Evolutionary conservation across 345 rosid species (phyloP), one percentile per base, ranked within the genome.

Genomic region (Salix arbutifolia): DNA sequence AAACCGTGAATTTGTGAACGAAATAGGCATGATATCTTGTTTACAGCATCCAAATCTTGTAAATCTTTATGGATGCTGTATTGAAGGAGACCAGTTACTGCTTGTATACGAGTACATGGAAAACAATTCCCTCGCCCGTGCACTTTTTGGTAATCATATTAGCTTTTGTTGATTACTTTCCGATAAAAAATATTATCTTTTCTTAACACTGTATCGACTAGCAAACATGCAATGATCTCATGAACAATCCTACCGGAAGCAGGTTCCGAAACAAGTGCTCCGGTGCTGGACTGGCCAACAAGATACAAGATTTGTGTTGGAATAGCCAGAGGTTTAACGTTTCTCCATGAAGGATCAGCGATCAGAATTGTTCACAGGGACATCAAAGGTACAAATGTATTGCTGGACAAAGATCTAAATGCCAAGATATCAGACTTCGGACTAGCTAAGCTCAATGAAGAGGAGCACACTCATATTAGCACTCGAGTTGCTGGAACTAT

Each of bases 131-230:
- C 56, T 42, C 13, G 53, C 72, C 13, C 85, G 77, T 35, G 89
- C 87, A 2, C 74, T 90, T 72, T 88, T 89, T 46, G 86, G 94
- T 91, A 81, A 85, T 88, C n/a, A 17, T 25, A n/a, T 4, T 19
- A 8, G 25, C 5, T 10, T 21, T 58, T n/a, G 44, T 40, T 40
- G 44, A 40, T 2, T 4, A 58, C 7, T 58, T 21, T 46, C 5
- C 18, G 14, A 4, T 46, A 46, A 4, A 46, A 46, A 1, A 12
- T 14, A 46, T 3, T 46, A 33, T 33, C 35, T 33, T 1, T 14
- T 46, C 1, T 0, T 0, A 46, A 46, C 50, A 46, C 50, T 46
- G 18, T 10, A 46, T 14, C 17, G 3, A 46, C 50, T 46, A 46
- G 14, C 28, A 58, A 21, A 7, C 28, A 58, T 9, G 21, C 0